A percentile compares a stretch with the other conserved stretches of the same genome.
These are phyloP conservation scores for Colletotrichum caudatum DNA, from an alignment of 2,329 filamentous ascomycete genomes.

Conservation along the genomic window DNA sequence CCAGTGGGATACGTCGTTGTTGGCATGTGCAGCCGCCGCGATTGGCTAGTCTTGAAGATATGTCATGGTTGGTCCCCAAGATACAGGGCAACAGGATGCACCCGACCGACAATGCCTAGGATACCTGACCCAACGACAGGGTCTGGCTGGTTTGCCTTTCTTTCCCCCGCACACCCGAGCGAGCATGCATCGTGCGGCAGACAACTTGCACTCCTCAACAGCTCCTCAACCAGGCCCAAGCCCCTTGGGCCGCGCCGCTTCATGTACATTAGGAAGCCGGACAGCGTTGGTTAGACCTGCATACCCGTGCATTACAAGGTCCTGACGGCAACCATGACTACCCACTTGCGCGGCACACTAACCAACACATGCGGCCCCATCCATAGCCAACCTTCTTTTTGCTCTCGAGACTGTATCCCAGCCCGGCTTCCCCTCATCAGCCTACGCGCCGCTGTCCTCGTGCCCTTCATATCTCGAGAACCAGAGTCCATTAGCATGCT, in stretches of 20 bases:
- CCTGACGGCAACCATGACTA: conserved; percentile 25
- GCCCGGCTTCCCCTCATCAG: conserved; percentile 14
- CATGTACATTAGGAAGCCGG: conserved; percentile 8
- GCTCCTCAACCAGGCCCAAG: conserved; percentile 20
- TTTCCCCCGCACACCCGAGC: conserved; percentile 30
- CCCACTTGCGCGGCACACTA: conserved; percentile 14
- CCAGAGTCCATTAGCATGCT: conserved; percentile 30
- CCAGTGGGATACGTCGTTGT: conserved; percentile 38
- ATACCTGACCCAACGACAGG: conserved; percentile 34
- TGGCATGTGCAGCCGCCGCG: conserved; percentile 40
- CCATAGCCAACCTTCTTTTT: conserved; percentile 3
- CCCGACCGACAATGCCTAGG: conserved; percentile 17
- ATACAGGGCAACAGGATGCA: conserved; percentile 16
- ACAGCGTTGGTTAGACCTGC: conserved; percentile 30
- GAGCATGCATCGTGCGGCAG: conserved; percentile 5
- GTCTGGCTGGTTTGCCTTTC: conserved; percentile 8
- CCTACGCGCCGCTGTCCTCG: conserved; percentile 26
- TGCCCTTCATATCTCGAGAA: conserved; percentile 32
- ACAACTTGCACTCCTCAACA: conserved; percentile 20
- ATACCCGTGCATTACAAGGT: conserved; percentile 27
- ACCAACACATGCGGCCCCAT: conserved; percentile 27
- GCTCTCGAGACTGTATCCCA: conserved; percentile 5
- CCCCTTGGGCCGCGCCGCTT: not conserved
- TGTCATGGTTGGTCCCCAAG: conserved; percentile 17
- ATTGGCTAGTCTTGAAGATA: conserved; percentile 19